Base-by-base conservation (phyloP, 1,139 yeast genomes). In the Geotrichum citri-aurantii region DNA sequence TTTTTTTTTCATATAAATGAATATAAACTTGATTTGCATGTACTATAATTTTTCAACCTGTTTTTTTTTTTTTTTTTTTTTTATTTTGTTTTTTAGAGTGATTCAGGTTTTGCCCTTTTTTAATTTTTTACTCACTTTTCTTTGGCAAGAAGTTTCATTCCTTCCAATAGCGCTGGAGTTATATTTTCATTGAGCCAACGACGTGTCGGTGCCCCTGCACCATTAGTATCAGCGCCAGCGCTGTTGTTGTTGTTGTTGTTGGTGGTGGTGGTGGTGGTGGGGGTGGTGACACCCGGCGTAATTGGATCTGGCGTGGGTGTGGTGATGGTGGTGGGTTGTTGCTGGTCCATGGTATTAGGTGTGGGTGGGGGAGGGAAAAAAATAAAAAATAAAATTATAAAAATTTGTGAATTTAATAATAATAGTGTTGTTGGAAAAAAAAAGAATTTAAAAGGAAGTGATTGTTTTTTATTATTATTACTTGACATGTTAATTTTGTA, bases 141-240 rank as follows among this genome's bases (percentile, higher is more conserved):
- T 14, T 72, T 71, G 1, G 85, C 84, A 11, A 75, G 62, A 52
- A 79, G 74, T 63, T 86, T 77, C 76, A 92, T 79, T 0, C 96
- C 96, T 42, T 81, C 83, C 26, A 89, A 73, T 48, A 92, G 71
- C 27, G 81, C 81, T 21, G 81, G 81, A 0, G 96, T 87, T 48
- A 92, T 79, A 60, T 86, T 78, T 63, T 82, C 77, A 69, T 91
- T 89, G 62, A 92, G 77, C 78, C 91, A 92, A 65, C 80, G 82
- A 64, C 98, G 80, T 2, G 90, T 78, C 0, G 89, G 84, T 0
- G 96, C 88, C 0, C 97, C 97, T 17, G 93, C 95, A 24, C 51
- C 56, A 8, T 56, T 55, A 17, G 56, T 54, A 23, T 27, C 48
- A 21, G 48, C 31, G 6, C 29, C 52, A n/a, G 47, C 31, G 21